These are phyloP conservation scores for Candida frijolesensis DNA, from an alignment of 1,139 yeast genomes.

Conservation along the genomic window DNA sequence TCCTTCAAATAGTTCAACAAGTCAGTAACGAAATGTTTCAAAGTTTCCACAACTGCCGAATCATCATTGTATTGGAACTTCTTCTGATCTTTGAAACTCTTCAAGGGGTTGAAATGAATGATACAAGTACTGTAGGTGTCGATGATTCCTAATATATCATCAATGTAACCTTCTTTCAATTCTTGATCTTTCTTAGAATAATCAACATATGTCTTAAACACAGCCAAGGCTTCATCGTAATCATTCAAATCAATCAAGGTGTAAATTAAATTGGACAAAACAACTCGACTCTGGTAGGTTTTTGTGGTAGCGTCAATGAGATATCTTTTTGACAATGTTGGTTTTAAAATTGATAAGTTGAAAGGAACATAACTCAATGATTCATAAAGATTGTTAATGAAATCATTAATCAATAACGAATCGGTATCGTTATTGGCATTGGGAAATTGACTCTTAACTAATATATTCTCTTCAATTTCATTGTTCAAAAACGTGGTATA, in stretches of 20 bases:
- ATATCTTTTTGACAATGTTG: slow-evolving; percentile 33
- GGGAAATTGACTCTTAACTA: slow-evolving; percentile 31
- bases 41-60: slow-evolving; percentile 24
- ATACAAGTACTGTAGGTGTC: slow-evolving; percentile 40
- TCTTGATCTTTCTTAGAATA: slow-evolving; percentile 39
- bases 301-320: slow-evolving; percentile 34
- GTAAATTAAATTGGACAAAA: slow-evolving; percentile 36
- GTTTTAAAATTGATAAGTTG: slow-evolving; percentile 25
- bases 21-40: slow-evolving; percentile 22
- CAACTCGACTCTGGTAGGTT: slow-evolving; percentile 42
- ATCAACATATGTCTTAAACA: slow-evolving; percentile 38
- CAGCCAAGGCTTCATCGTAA: slow-evolving; percentile 49
- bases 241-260: slow-evolving; percentile 39
- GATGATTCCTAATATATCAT: slow-evolving; percentile 39
- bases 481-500: slow-evolving; percentile 30
- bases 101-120: slow-evolving; percentile 39
- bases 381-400: slow-evolving; percentile 37
- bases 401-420: slow-evolving; percentile 23
- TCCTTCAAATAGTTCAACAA: slow-evolving; percentile 27
- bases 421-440: slow-evolving; percentile 28
- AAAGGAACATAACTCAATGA: slow-evolving; percentile 29
- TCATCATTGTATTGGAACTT: slow-evolving; percentile 31
- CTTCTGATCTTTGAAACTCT: slow-evolving; percentile 22
- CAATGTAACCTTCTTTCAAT: slow-evolving; percentile 34
- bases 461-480: slow-evolving; percentile 25